These are phyloP conservation scores for Claviceps arundinis DNA, from an alignment of 2,329 filamentous ascomycete genomes.

Conservation along the genomic window DNA sequence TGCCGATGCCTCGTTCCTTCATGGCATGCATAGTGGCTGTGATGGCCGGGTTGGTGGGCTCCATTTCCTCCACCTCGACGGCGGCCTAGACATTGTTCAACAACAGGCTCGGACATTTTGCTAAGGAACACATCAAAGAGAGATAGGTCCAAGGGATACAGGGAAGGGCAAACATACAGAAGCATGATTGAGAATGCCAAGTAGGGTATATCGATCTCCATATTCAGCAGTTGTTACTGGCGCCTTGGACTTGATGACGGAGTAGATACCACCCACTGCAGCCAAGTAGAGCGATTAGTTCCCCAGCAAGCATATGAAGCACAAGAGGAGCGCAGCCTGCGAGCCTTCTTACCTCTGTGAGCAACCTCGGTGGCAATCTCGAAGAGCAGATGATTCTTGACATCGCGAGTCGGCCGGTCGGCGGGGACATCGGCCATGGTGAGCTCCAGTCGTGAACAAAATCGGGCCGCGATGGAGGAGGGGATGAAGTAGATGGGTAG, in stretches of 20 bases:
- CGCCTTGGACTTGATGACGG: conserved; percentile 96
- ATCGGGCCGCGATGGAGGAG: background rate
- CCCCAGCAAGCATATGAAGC: background rate
- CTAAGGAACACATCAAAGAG: conserved; percentile 1
- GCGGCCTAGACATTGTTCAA: conserved; percentile 49
- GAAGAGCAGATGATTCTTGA: conserved; percentile 92
- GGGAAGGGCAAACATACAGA: conserved; percentile 46
- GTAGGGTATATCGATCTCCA: conserved; percentile 91
- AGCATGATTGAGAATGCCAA: conserved; percentile 83
- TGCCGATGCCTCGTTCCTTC: conserved; percentile 79
- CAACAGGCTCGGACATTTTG: conserved; percentile 1
- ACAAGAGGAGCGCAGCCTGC: conserved; percentile 11
- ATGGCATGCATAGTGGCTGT: conserved; percentile 78
- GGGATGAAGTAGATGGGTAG: background rate
- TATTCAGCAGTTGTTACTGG: conserved; percentile 96
- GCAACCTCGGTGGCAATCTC: conserved; percentile 95
- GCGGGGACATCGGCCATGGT: conserved; percentile 34
- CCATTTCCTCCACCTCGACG: conserved; percentile 93
- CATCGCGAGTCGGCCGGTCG: conserved; percentile 47
- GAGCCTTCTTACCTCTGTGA: conserved; percentile 59
- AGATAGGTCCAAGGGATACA: background rate
- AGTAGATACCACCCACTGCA: conserved; percentile 93
- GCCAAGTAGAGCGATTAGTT: conserved; percentile 1
- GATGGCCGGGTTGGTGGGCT: conserved; percentile 69
- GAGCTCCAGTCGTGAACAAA: background rate